A percentile compares a stretch with the other conserved stretches of the same genome.
Conservation (phyloP, 148 eudicot species). For the Diospyros kaki region DNA sequence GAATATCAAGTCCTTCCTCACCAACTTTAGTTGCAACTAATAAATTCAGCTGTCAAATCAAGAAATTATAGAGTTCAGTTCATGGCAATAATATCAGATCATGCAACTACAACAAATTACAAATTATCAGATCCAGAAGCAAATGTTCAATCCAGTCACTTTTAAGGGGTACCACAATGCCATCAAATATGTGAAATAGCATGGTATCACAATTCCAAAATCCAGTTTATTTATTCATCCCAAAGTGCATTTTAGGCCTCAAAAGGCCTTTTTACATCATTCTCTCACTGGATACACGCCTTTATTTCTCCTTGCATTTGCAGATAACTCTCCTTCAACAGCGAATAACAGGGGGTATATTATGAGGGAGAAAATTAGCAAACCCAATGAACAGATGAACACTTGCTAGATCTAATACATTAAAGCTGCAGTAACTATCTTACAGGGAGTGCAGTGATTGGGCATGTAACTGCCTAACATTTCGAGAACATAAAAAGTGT, state of each 20-base stretch:
- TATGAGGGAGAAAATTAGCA: neutral
- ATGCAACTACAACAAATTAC: constrained; percentile 3
- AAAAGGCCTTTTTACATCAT: neutral
- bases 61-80: neutral
- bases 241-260: neutral
- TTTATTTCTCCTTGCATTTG: neutral
- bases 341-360: neutral
- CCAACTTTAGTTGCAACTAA: constrained; percentile 96
- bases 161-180: too few species aligned
- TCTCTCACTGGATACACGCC: neutral
- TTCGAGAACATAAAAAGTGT: neutral
- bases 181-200: neutral
- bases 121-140: neutral
- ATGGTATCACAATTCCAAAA: neutral
- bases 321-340: neutral
- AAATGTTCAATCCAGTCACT: neutral
- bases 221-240: neutral
- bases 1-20: constrained; percentile 99
- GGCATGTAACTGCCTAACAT: neutral
- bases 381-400: neutral
- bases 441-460: neutral
- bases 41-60: constrained; percentile 74
- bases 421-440: neutral
- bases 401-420: neutral
- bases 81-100: too few species aligned